phyloP scores from a whole-genome alignment of 2,329 filamentous ascomycete genomes.

The Blastomyces percursus region DNA sequence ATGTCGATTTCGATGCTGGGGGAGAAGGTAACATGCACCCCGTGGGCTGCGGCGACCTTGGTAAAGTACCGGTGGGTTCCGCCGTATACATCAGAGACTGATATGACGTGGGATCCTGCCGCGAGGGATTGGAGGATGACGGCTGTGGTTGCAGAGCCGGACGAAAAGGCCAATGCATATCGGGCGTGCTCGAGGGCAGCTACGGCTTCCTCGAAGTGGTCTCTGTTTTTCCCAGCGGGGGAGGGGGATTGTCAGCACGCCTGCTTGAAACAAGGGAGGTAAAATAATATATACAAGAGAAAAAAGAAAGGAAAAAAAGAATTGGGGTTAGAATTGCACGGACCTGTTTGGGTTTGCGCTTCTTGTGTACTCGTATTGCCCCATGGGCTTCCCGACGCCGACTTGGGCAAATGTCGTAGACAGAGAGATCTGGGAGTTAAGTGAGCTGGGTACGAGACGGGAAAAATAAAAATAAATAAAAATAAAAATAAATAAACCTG shows the following conservation, averaged over 20 bases:
- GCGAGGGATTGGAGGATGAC: slow-evolving; percentile 88
- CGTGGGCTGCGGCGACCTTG: slow-evolving; percentile 88
- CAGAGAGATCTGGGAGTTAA: slow-evolving; percentile 59
- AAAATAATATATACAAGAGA: too few relatives aligned
- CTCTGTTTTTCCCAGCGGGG: slow-evolving; percentile 35
- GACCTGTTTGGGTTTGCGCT: slow-evolving; percentile 83
- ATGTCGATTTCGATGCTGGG: slow-evolving; percentile 86
- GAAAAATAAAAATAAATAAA: too few relatives aligned
- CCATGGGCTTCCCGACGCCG: slow-evolving; percentile 74
- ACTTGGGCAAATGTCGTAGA: slow-evolving; percentile 95
- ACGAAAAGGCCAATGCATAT: slow-evolving; percentile 88
- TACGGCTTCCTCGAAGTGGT: slow-evolving; percentile 86
- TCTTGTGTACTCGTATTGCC: slow-evolving; percentile 84
- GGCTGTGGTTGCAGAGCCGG: slow-evolving; percentile 86
- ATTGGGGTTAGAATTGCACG: neutral
- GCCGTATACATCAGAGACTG: slow-evolving; percentile 94
- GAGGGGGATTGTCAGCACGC: slow-evolving; percentile 4
- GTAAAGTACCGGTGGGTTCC: slow-evolving; percentile 99
- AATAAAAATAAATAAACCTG: too few relatives aligned
- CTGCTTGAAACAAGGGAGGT: too few relatives aligned
- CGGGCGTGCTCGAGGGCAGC: slow-evolving; percentile 87
- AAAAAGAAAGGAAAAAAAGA: too few relatives aligned
- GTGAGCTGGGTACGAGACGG: too few relatives aligned
- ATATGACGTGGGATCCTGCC: slow-evolving; percentile 84
- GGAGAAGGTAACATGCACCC: slow-evolving; percentile 88